These are phyloP conservation scores for Juglanconis oblonga DNA, from an alignment of 2,329 filamentous ascomycete genomes.

Conservation along the genomic window DNA sequence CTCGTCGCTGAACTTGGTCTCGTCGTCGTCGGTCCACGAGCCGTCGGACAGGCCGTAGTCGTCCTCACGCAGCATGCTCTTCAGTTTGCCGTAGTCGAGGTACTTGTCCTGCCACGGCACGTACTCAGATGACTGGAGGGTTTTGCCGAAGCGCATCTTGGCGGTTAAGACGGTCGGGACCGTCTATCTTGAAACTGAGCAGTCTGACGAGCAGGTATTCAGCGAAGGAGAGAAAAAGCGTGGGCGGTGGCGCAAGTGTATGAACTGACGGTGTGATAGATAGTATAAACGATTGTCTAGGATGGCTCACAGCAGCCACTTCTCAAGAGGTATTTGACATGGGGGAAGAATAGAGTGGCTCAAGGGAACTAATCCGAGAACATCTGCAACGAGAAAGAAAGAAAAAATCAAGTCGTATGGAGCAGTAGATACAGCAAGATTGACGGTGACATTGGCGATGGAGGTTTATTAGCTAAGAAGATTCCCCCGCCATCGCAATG, in stretches of 20 bases:
- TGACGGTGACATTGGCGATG: neutral
- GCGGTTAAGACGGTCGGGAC: neutral
- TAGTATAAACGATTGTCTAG: no score
- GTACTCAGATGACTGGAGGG: constrained; percentile 76
- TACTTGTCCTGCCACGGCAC: constrained; percentile 89
- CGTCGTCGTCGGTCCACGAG: constrained; percentile 90
- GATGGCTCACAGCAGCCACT: no score
- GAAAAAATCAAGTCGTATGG: neutral
- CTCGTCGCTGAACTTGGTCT: constrained; percentile 91
- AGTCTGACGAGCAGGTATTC: no score
- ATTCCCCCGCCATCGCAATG: neutral
- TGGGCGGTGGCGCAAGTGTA: no score
- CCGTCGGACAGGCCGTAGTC: constrained; percentile 56
- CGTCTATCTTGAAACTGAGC: neutral
- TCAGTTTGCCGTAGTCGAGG: constrained; percentile 93
- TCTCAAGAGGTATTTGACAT: no score
- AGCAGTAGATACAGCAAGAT: neutral
- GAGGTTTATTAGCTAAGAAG: neutral
- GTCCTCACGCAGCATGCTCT: constrained; percentile 81
- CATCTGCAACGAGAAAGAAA: no score
- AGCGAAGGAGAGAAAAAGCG: neutral
- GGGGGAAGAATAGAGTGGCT: no score
- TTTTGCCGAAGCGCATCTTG: constrained; percentile 90
- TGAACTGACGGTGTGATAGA: no score
- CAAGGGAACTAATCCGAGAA: no score